A percentile compares a stretch with the other conserved stretches of the same genome.
phyloP scores from a whole-genome alignment of 495 filamentous ascomycete genomes.

The Penicillium macrosclerotiorum region DNA sequence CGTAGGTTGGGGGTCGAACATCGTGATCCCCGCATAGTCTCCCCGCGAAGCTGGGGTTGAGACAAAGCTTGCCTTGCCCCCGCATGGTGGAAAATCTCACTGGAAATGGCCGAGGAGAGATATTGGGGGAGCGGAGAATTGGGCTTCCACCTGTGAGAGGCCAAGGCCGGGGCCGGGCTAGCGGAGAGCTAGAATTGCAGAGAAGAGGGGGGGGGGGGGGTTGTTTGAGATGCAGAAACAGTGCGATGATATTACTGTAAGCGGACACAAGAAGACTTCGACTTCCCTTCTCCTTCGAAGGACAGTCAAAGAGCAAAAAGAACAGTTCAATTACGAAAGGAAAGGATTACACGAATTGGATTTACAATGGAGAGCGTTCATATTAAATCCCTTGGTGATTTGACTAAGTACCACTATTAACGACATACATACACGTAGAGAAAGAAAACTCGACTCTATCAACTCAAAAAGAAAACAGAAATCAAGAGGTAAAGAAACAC shows the following conservation, averaged over 20 bases:
- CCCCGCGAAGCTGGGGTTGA: conserved; percentile 5
- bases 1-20: background rate
- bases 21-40: conserved; percentile 13
- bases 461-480: conserved; percentile 28
- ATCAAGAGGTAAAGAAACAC: conserved; percentile 36
- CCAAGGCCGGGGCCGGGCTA: background rate
- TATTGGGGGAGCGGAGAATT: conserved; percentile 21
- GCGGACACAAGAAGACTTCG: background rate
- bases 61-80: conserved; percentile 20
- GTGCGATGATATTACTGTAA: too few relatives aligned
- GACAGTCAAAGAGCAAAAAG: background rate
- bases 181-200: background rate
- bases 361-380: conserved; percentile 11
- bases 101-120: conserved; percentile 6
- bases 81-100: conserved; percentile 18
- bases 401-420: conserved; percentile 50
- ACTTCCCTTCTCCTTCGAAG: background rate
- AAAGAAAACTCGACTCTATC: conserved; percentile 43
- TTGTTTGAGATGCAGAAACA: too few relatives aligned
- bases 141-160: conserved; percentile 21
- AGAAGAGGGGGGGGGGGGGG: background rate
- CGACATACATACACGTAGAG: conserved; percentile 51
- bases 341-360: background rate
- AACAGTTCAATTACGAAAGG: background rate
- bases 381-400: conserved; percentile 40